Evolutionary conservation across 1,284 basidiomycete species (phyloP), one percentile per base, ranked within the genome.

Genomic region (Meripilus lineatus): DNA sequence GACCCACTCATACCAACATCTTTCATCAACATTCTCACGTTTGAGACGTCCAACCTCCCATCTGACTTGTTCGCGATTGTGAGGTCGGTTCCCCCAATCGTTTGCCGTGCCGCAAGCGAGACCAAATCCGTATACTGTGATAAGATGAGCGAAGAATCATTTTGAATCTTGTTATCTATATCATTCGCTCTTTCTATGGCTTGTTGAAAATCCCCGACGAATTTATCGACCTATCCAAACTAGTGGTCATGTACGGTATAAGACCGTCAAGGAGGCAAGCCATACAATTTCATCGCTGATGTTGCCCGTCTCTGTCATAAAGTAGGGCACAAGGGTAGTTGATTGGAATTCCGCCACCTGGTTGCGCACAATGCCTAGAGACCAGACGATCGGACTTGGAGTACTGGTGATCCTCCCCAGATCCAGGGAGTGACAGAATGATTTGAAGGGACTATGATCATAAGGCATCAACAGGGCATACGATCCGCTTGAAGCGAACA

Each of bases 11-110:
- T 50, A 1, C 68, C 69, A 14, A 65, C 57, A 53, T 73, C 66
- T 52, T 66, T 71, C 68, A 74, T 70, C 57, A 73, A 75, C 23
- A 62, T 59, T 55, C 64, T 63, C 10, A 72, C 59, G 48, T 74
- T 70, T 0, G 58, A 59, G 1, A 49, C 33, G 38, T 68, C 63
- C 37, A 40, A 58, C 3, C 55, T 57, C 1, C 71, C 68, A 49
- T 63, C 50, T 1, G 49, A 17, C 21, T 51, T 46, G 18, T 50
- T 54, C 8, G 45, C 46, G 10, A 64, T 38, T 1, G 66, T 67
- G 15, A 65, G 48, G 36, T 71, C 67, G 2, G 64, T 54, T 2
- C 58, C 61, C 10, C 57, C 68, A 42, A 69, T 64, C 8, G 65
- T 59, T 53, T 74, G 69, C 14, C 70, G 54, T 2, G 65, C 59